Evolutionary conservation across 1,139 yeast species (phyloP), one percentile per base, ranked within the genome.

Genomic region (Yamadazyma dendronema): DNA sequence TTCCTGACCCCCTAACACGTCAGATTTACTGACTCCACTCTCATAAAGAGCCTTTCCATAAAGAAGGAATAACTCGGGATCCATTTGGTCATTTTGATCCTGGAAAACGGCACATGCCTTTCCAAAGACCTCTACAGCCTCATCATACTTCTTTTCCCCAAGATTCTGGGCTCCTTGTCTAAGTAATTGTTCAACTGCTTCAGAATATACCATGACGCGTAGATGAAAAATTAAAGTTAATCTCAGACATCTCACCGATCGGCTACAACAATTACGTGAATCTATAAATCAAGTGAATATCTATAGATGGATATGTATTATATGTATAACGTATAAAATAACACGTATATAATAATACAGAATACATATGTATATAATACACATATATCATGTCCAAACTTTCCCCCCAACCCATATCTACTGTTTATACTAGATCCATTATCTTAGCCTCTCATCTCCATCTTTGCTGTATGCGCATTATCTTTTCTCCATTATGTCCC

Each of bases 1-100:
- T 24, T 61, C 57, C 9, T 60, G 62, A 1, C 76, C 84, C 27
- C 96, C 96, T 41, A 92, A 74, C n/a, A 92, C 84, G 34, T 84
- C 92, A 2, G 89, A 79, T 36, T 75, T 81, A 30, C 79, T 66
- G 10, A 87, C 84, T 1, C 94, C 97, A 31, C 78, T 76, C 47
- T 82, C 84, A 59, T 84, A 89, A 30, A 92, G 63, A 1, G 96
- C 81, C 52, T 81, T 78, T 2, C 97, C 97, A 47, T 92, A 88
- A 26, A 85, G 59, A 46, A 75, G 78, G 50, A 89, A 65, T 46
- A 87, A 67, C 43, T 87, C 84, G 2, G 94, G 84, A 52, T 84
- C 84, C 36, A 77, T 77, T 14, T 76, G 78, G 14, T 73, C 72
- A 22, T 72, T 64, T 32, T 72, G 71, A 27, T 67, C 64, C 31